Conservation (phyloP, 768 basidiomycete genomes). For the Lactarius indigo region DNA sequence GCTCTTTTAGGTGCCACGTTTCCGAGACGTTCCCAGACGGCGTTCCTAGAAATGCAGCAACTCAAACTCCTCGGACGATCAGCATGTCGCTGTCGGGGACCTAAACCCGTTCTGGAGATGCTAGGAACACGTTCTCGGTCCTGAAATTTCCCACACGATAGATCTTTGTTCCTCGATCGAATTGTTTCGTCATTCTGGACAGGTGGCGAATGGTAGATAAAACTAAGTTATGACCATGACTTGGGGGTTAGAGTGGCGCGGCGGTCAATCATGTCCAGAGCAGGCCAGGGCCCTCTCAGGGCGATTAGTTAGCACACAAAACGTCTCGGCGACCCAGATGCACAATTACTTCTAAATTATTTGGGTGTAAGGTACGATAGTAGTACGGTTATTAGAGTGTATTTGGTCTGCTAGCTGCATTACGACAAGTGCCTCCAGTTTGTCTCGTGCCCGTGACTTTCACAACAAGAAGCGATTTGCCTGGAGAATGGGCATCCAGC, state of each 20-base stretch:
- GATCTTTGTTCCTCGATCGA: not conserved
- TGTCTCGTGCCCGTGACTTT: not conserved
- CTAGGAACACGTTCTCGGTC: too few relatives aligned
- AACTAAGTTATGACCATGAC: not conserved
- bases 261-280: not conserved
- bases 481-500: conserved; percentile 22
- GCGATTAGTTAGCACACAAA: not conserved
- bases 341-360: not conserved
- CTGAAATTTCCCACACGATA: not conserved
- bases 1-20: not conserved
- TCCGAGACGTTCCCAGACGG: not conserved
- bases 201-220: not conserved
- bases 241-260: not conserved
- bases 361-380: not conserved
- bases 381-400: not conserved
- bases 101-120: not conserved
- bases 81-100: not conserved
- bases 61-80: not conserved
- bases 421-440: not conserved
- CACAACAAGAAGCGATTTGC: not conserved
- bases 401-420: not conserved
- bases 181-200: not conserved
- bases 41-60: not conserved
- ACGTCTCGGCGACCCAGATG: not conserved
- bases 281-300: not conserved